Percentiles rank a stretch among this genome's conserved stretches.
Conservation (phyloP, 106 monocot genomes). For the Cymbidium sinense region DNA sequence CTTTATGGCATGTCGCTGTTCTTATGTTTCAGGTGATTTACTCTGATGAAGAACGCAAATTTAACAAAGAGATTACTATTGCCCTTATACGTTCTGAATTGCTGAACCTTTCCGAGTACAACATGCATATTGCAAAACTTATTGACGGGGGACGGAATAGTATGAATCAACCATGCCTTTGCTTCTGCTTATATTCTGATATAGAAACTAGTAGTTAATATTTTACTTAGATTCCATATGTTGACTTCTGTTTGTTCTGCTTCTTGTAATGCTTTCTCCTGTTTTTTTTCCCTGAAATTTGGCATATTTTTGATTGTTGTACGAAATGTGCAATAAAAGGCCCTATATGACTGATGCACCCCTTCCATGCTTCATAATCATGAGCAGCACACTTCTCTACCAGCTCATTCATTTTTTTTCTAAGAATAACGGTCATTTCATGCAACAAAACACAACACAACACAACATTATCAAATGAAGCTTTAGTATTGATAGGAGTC, state of each 20-base stretch:
- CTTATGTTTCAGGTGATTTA: constrained; percentile 67
- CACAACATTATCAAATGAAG: not conserved
- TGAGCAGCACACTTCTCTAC: not conserved
- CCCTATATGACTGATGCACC: not conserved
- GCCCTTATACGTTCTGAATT: constrained; percentile 74
- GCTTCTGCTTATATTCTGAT: not conserved
- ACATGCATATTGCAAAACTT: constrained; percentile 83
- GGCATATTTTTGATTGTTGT: not conserved
- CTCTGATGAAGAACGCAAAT: constrained; percentile 90
- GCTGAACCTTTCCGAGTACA: constrained; percentile 86
- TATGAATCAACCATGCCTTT: constrained; percentile 29
- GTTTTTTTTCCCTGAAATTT: not conserved
- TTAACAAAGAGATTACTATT: constrained; percentile 77
- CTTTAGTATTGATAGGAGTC: not conserved
- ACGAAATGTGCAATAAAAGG: not conserved
- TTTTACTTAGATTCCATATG: not conserved
- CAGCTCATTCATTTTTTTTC: not conserved
- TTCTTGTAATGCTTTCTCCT: not conserved
- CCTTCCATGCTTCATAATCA: not conserved
- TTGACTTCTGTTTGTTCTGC: not conserved
- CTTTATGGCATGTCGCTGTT: not conserved
- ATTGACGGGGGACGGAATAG: constrained; percentile 96
- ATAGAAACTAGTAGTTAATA: not conserved
- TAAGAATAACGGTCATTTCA: not conserved
- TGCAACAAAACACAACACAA: no score